These are phyloP conservation scores for Neonectria magnoliae DNA, from an alignment of 2,329 filamentous ascomycete species.

Conservation along the genomic window DNA sequence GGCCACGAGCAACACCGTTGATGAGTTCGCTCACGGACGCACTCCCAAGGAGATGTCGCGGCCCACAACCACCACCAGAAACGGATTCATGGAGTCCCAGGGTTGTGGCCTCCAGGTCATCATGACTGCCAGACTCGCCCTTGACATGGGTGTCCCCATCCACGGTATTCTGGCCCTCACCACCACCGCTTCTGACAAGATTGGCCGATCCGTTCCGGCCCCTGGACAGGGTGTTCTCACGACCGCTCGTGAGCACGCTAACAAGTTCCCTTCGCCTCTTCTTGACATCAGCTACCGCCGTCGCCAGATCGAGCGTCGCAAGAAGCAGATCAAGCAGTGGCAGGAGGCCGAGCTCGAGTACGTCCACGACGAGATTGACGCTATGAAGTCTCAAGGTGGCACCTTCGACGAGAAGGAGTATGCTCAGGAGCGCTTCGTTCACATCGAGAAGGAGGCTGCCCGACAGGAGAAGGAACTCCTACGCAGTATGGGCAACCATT, in stretches of 20 bases:
- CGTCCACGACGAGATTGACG: conserved; percentile 89
- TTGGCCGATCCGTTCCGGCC: conserved; percentile 94
- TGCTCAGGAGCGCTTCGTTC: conserved; percentile 81
- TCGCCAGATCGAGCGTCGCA: conserved; percentile 92
- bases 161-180: conserved; percentile 94
- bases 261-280: conserved; percentile 94
- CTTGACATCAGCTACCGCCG: conserved; percentile 98
- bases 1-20: conserved; percentile 96
- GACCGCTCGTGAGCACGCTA: conserved; percentile 87
- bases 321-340: conserved; percentile 95
- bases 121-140: conserved; percentile 94
- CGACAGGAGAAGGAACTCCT: conserved; percentile 95
- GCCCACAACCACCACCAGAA: conserved; percentile 94
- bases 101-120: conserved; percentile 98
- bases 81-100: conserved; percentile 99
- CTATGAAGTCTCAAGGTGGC: conserved; percentile 82
- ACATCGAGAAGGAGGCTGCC: conserved; percentile 86
- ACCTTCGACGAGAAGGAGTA: conserved; percentile 87
- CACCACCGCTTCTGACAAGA: conserved; percentile 98
- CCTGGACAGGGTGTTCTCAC: conserved; percentile 97
- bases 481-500: conserved; percentile 94
- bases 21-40: conserved; percentile 94
- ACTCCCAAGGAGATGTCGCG: conserved; percentile 98
- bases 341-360: conserved; percentile 95
- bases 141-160: conserved; percentile 99